Evolutionary conservation across 805 yeast genomes (phyloP), one percentile per base, ranked within the genome.

Genomic region (Wickerhamiella shivajii): DNA sequence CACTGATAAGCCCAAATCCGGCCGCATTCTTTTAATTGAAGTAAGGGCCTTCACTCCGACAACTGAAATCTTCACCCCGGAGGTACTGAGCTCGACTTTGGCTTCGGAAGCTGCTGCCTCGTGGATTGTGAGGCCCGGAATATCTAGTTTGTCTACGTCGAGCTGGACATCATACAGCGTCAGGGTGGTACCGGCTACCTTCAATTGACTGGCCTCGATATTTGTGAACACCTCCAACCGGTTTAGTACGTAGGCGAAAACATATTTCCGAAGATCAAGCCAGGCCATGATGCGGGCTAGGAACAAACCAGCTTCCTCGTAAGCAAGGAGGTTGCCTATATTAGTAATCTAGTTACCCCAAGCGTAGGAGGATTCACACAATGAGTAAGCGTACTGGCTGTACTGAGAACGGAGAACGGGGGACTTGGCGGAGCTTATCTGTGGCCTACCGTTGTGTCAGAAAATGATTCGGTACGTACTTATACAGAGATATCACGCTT

Each of bases 201-300:
- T 90, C 34, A 85, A 53, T 49, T 83, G 77, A 13, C 83, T 77
- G 13, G 83, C 60, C 52, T 84, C 92, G 15, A 84, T 67, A 43
- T 76, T 78, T 1, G 93, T 77, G 48, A 85, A 80, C 26, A 85
- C 57, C 11, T 85, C 72, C 27, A 84, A 67, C 53, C 81, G 87
- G 50, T 78, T 80, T 17, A 85, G 65, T 4, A 84, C 70, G 53
- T 81, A 83, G 27, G 78, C 70, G 27, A 85, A 67, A 24, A 84
- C 66, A 45, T 93, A 63, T 56, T 79, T 77, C 48, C 84, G 94
- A 26, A 85, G 63, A 54, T 77, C 79, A 52, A 44, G 45, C 46
- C 47, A 44, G 11, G 35, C 40, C 50, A 48, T 47, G 32, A 25
- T 31, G 13, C n/a, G n/a, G n/a, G n/a, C n/a, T n/a, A n/a, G n/a